phyloP scores from a whole-genome alignment of 78 protist species.

The Diacronema lutheri region DNA sequence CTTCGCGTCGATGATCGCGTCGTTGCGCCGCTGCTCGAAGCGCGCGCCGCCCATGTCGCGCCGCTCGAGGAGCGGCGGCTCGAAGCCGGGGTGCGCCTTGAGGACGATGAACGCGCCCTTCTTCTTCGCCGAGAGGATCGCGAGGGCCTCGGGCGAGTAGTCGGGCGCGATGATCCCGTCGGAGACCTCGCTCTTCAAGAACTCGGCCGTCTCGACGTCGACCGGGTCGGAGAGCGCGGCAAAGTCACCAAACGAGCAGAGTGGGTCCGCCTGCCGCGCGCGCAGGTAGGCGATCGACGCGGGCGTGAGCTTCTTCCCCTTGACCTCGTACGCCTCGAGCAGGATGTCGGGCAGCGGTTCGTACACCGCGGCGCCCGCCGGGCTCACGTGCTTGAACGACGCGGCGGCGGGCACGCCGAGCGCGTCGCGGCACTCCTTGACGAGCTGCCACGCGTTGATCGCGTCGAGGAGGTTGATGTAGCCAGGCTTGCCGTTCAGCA shows the following conservation, averaged over 20 bases:
- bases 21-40: constrained; percentile 45
- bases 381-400: constrained; percentile 84
- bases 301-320: constrained; percentile 44
- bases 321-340: constrained; percentile 54
- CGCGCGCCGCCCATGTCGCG: neutral
- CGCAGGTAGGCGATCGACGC: constrained; percentile 71
- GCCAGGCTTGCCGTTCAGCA: constrained; percentile 66
- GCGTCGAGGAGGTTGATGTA: constrained; percentile 81
- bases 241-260: constrained; percentile 76
- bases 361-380: constrained; percentile 70
- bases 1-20: constrained; percentile 19
- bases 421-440: constrained; percentile 47
- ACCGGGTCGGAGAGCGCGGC: constrained; percentile 59
- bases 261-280: constrained; percentile 67
- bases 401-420: constrained; percentile 75
- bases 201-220: constrained; percentile 67
- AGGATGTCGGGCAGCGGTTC: constrained; percentile 43
- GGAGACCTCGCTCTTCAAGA: constrained; percentile 54
- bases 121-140: constrained; percentile 67
- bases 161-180: constrained; percentile 82
- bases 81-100: constrained; percentile 27
- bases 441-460: constrained; percentile 70
- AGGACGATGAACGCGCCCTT: constrained; percentile 58
- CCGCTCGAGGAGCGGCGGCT: constrained; percentile 7
- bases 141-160: constrained; percentile 64